Evolutionary conservation across 2,329 filamentous ascomycete species (phyloP).

Genomic region (Aspergillus latus): DNA sequence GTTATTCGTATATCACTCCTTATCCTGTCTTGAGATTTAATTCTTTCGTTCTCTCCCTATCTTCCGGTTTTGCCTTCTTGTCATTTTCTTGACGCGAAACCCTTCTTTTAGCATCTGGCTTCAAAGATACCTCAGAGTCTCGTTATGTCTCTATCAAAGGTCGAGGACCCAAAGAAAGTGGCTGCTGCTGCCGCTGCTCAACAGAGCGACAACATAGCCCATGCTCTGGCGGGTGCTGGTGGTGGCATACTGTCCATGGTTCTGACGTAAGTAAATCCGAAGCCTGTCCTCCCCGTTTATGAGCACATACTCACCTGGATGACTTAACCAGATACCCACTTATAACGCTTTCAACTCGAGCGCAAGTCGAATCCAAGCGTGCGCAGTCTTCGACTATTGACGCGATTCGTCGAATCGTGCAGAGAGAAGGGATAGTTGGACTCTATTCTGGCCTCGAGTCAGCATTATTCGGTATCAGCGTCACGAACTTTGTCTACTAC

Average conservation of each 20-base stretch:
- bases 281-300: not conserved
- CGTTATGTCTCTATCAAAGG: slow-evolving; percentile 43
- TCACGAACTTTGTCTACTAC: slow-evolving; percentile 99
- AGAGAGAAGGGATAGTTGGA: slow-evolving; percentile 83
- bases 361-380: slow-evolving; percentile 95
- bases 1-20: slow-evolving; percentile 12
- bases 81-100: not conserved
- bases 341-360: slow-evolving; percentile 94
- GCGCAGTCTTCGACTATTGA: slow-evolving; percentile 81
- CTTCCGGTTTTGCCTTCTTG: not conserved
- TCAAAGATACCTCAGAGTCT: not conserved
- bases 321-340: slow-evolving; percentile 73
- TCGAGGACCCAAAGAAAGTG: slow-evolving; percentile 36
- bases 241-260: slow-evolving; percentile 95
- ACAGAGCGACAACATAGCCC: slow-evolving; percentile 94
- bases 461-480: slow-evolving; percentile 93
- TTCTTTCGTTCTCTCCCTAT: slow-evolving; percentile 14
- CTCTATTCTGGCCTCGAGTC: slow-evolving; percentile 92
- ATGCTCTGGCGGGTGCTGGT: slow-evolving; percentile 88
- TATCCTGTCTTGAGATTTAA: not conserved
- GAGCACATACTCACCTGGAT: not conserved
- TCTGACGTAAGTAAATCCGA: slow-evolving; percentile 65
- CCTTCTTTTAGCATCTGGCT: not conserved
- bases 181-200: slow-evolving; percentile 65
- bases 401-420: slow-evolving; percentile 81